Evolutionary conservation across 768 basidiomycete genomes (phyloP).

Genomic region (Auriscalpium orientale): DNA sequence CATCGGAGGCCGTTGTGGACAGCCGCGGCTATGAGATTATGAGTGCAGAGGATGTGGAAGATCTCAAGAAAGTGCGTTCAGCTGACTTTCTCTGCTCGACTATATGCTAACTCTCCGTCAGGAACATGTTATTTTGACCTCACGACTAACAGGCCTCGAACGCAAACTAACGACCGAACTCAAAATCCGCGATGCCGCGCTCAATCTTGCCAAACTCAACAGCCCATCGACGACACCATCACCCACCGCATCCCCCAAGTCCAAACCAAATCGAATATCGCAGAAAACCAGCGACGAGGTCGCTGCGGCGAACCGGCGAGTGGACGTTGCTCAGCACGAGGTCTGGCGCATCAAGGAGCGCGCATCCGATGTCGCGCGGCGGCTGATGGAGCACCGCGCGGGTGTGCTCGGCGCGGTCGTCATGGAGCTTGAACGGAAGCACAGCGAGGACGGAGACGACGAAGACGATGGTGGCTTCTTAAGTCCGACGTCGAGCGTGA

Average conservation of each 20-base stretch:
- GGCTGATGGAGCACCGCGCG: slow-evolving; percentile 75
- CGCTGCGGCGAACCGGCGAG: slow-evolving; percentile 63
- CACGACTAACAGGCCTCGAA: slow-evolving; percentile 55
- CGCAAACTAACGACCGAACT: slow-evolving; percentile 77
- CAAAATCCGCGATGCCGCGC: slow-evolving; percentile 82
- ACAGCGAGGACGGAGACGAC: slow-evolving; percentile 50
- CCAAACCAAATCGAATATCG: slow-evolving; percentile 40
- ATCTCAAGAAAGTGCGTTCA: slow-evolving; percentile 61
- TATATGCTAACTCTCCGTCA: slow-evolving; percentile 21
- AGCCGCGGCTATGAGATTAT: slow-evolving; percentile 76
- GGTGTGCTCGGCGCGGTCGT: slow-evolving; percentile 72
- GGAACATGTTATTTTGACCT: slow-evolving; percentile 69
- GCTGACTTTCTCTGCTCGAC: slow-evolving; percentile 10
- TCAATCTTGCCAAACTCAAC: slow-evolving; percentile 66
- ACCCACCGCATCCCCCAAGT: background rate
- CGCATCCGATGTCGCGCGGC: slow-evolving; percentile 51
- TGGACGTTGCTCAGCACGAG: slow-evolving; percentile 64
- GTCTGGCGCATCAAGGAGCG: slow-evolving; percentile 61
- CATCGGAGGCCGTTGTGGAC: slow-evolving; percentile 93
- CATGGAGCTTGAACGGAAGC: slow-evolving; percentile 4
- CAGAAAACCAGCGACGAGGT: slow-evolving; percentile 68
- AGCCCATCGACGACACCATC: slow-evolving; percentile 21
- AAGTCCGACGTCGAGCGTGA: slow-evolving; percentile 25
- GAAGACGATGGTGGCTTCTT: slow-evolving; percentile 27
- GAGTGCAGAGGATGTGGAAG: slow-evolving; percentile 63